phyloP scores from a whole-genome alignment of 176 grass and related monocot genomes.

The Miscanthus lutarioriparius region DNA sequence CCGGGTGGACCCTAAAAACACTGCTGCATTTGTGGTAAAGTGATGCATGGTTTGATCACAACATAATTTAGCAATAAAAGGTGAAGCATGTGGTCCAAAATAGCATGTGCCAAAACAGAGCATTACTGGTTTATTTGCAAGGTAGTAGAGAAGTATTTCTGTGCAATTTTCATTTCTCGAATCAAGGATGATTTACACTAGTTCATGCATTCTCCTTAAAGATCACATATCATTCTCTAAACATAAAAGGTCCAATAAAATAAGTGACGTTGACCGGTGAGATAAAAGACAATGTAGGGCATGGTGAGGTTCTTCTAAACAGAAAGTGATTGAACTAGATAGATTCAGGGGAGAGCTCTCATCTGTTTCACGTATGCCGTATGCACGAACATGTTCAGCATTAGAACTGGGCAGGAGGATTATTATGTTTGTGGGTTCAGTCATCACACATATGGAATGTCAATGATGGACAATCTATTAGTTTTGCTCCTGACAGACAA shows the following conservation, averaged over 20 bases:
- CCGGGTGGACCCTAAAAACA: no score
- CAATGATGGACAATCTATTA: neutral
- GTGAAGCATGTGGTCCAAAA: neutral
- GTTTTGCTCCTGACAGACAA: neutral
- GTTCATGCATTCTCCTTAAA: neutral
- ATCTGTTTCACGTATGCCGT: no score
- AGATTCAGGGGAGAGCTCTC: no score
- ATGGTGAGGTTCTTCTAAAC: neutral
- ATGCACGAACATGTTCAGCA: no score
- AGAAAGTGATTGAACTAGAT: neutral
- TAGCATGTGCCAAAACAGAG: neutral
- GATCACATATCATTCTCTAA: neutral
- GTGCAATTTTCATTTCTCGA: neutral
- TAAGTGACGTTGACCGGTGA: neutral
- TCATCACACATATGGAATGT: neutral
- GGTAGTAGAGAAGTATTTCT: neutral
- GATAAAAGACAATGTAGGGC: neutral
- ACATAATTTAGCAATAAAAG: neutral
- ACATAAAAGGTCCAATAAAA: neutral
- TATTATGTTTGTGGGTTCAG: neutral
- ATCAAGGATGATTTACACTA: neutral
- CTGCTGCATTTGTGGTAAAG: neutral
- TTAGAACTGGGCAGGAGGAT: no score
- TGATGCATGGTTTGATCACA: conserved; percentile 1
- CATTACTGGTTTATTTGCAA: neutral